phyloP scores from a whole-genome alignment of 2,329 filamentous ascomycete species.

The Ophiostoma angusticollis region DNA sequence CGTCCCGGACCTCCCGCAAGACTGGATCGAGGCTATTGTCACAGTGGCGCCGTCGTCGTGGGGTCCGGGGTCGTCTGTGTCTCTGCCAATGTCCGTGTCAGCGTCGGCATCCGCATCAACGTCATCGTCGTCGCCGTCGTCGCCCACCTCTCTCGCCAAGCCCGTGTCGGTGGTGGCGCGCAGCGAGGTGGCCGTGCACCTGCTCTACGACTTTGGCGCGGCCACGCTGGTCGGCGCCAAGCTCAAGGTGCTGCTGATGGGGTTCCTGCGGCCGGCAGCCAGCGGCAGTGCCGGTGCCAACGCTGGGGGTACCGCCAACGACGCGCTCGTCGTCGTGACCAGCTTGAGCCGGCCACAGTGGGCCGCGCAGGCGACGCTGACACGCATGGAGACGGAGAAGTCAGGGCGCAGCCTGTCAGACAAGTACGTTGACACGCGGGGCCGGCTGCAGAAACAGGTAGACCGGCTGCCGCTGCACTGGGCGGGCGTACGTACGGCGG shows the following conservation, averaged over 20 bases:
- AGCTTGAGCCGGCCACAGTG: slow-evolving; percentile 35
- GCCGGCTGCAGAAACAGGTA: slow-evolving; percentile 38
- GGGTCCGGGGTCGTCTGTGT: too few relatives aligned
- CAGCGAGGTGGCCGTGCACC: slow-evolving; percentile 33
- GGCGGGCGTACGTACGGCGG: slow-evolving; percentile 42
- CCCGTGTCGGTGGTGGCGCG: slow-evolving; percentile 24
- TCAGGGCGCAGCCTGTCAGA: slow-evolving; percentile 31
- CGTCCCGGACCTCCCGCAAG: slow-evolving; percentile 20
- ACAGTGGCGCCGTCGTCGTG: slow-evolving; percentile 39
- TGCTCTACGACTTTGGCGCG: slow-evolving; percentile 38
- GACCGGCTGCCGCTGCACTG: slow-evolving; percentile 47
- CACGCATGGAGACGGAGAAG: slow-evolving; percentile 25
- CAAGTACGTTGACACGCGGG: slow-evolving; percentile 34
- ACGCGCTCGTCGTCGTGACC: slow-evolving; percentile 30
- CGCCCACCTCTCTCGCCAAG: slow-evolving; percentile 13
- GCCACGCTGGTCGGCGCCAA: slow-evolving; percentile 28
- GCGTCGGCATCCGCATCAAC: too few relatives aligned
- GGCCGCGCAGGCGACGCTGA: slow-evolving; percentile 27
- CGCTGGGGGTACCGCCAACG: slow-evolving; percentile 23
- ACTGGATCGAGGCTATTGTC: slow-evolving; percentile 49
- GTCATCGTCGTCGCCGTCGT: too few relatives aligned
- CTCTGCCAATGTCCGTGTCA: too few relatives aligned
- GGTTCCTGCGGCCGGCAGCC: slow-evolving; percentile 36
- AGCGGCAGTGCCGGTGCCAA: slow-evolving; percentile 12
- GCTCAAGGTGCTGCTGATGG: slow-evolving; percentile 47